Evolutionary conservation across 805 yeast genomes (phyloP).

Genomic region (Sugiyamaella chiloensis): DNA sequence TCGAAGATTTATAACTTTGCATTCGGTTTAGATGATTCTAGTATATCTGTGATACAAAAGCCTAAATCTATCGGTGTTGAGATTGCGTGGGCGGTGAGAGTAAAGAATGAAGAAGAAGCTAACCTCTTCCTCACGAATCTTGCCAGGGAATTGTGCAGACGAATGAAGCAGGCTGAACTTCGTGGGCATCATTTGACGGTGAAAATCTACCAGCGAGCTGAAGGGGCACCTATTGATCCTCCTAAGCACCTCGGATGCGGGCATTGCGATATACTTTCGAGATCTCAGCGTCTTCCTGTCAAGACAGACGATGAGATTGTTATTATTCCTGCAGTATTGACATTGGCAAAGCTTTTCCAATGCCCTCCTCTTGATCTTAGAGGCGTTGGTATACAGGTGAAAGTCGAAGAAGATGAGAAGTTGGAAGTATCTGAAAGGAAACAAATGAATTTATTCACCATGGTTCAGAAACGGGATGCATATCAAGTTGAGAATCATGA

Average conservation of each 20-base stretch:
- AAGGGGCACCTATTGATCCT: constrained; percentile 69
- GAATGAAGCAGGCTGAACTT: constrained; percentile 48
- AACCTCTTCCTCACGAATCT: constrained; percentile 59
- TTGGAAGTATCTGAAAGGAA: background rate
- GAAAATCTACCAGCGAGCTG: constrained; percentile 61
- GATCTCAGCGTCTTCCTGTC: constrained; percentile 46
- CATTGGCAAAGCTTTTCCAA: constrained; percentile 53
- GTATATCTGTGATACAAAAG: constrained; percentile 41
- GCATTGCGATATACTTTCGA: constrained; percentile 59
- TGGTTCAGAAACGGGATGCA: background rate
- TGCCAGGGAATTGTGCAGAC: constrained; percentile 53
- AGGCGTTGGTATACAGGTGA: constrained; percentile 74
- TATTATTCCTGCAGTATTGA: constrained; percentile 57
- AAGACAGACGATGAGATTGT: constrained; percentile 39
- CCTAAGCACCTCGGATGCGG: constrained; percentile 87
- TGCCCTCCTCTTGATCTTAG: constrained; percentile 68
- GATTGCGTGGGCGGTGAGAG: constrained; percentile 86
- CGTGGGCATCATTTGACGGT: constrained; percentile 52
- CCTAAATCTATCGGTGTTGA: constrained; percentile 84
- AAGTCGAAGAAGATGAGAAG: constrained; percentile 37
- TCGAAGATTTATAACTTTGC: constrained; percentile 55
- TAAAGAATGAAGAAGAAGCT: constrained; percentile 56
- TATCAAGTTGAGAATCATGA: background rate
- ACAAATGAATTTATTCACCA: background rate
- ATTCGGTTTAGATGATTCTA: constrained; percentile 63